Base-by-base conservation (phyloP, 495 filamentous ascomycete genomes). In the Neurospora pannonica region DNA sequence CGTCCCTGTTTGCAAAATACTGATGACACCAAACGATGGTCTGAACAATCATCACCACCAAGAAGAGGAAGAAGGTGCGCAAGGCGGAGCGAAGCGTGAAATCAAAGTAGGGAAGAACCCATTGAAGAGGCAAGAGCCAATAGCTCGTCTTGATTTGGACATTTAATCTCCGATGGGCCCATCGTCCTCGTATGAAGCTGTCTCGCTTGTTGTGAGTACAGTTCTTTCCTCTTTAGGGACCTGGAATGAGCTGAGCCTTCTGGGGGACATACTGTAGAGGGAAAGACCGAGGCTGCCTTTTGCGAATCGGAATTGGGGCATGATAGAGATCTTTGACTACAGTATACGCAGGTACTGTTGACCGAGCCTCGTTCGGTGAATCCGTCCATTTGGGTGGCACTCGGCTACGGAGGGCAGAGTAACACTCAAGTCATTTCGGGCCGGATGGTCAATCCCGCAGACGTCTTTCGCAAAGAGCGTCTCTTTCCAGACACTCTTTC, bases 161-260 rank as follows among this genome's bases (percentile, higher is more conserved):
- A 31, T 17, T 73, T 75, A 76, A 76, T 76, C 70, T 77, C 76
- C 76, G 76, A 77, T 74, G 38, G 76, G 39, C 34, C 31, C 31
- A 15, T 21, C 71, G 71, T 36, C 34, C n/a, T n/a, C 31, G 42
- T 71, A 70, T 71, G 71, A 71, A 19, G 43, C n/a, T n/a, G n/a
- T n/a, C n/a, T 54, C 10, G 43, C 43, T 46, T 46, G 42, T 7
- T 46, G 19, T n/a, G 5, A 46, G 17, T 46, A n/a, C 42, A 4
- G n/a, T 3, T 24, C 3, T 54, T 28, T 15, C 70, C 39, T 36
- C 11, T 62, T 62, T 31, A 13, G 21, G 48, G 48, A 48, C 43
- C 43, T 21, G n/a, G 4, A 60, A 60, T 10, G 21, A 28, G 24
- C 48, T 5, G 48, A 60, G 48, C 24, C 46, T 17, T 7, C 24